Evolutionary conservation across 179 eudicot species (phyloP), one percentile per base, ranked within the genome.

Genomic region (Drosera spatulata): DNA sequence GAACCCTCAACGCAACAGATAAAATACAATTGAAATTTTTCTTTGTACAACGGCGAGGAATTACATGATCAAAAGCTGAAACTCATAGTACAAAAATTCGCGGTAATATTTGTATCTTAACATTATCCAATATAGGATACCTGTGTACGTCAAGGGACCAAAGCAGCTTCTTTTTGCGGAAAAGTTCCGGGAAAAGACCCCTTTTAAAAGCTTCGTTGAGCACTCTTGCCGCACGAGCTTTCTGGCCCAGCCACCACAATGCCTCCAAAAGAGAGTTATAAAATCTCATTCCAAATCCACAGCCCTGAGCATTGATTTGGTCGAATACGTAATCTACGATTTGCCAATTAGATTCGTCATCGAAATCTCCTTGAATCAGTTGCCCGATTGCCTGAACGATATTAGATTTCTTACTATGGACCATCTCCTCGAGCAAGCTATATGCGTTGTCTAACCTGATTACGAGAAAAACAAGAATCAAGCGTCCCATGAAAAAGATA

Each of bases 121-220:
- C 33, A 22, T 22, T 22, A 22, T 22, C 33, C 33, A 4, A 14
- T 41, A 60, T 14, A 54, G 37, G 50, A 59, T 79, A 88, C 98
- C 96, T 85, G 75, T 91, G 98, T 62, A 91, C 79, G 66, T 91
- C 96, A 61, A 86, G 89, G 69, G 98, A 84, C 88, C 95, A 91
- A 52, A 88, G 83, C 44, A 82, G 81, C 72, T 82, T 85, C 79
- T 77, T 88, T 41, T 52, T 69, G 54, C 96, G 91, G 60, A 67
- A 88, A 61, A 91, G 57, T 78, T 91, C 98, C 43, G 98, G 98
- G 68, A 75, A 91, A 41, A 91, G 78, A n/a, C 98, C 98, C 67
- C 96, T 75, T 59, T 88, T 84, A 55, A 80, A 84, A 64, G 98
- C 98, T 78, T 91, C 98, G 61, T 73, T 75, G 49, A 91, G 85